Conservation (phyloP, 1,139 yeast species). For the Nadsonia commutata region DNA sequence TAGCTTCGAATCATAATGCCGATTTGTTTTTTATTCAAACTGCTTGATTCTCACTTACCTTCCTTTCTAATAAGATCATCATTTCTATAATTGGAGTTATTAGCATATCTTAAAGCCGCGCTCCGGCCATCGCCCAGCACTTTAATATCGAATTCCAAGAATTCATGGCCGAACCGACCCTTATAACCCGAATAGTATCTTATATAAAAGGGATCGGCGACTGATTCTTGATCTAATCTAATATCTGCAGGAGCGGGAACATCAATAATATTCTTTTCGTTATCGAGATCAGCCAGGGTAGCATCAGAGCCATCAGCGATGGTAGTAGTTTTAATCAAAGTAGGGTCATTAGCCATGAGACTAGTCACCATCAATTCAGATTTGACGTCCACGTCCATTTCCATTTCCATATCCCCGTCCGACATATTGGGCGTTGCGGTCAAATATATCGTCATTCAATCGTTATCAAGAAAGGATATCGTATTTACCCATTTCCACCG, state of each 20-base stretch:
- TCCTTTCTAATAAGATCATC: conserved; percentile 30
- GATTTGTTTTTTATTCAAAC: not conserved
- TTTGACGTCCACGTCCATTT: no score
- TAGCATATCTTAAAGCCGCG: conserved; percentile 30
- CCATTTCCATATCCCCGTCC: not conserved
- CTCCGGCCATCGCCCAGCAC: conserved; percentile 21
- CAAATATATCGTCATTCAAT: no score
- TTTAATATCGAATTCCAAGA: conserved; percentile 29
- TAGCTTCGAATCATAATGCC: not conserved
- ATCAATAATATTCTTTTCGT: conserved; percentile 3
- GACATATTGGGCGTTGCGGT: not conserved
- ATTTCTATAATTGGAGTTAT: conserved; percentile 32
- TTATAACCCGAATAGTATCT: conserved; percentile 31
- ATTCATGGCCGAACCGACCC: conserved; percentile 34
- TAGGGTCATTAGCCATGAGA: no score
- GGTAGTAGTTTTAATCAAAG: no score
- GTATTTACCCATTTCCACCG: no score
- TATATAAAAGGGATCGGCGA: conserved; percentile 23
- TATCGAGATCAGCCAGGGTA: no score
- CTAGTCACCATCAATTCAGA: no score
- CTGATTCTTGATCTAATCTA: conserved; percentile 4
- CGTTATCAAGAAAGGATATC: no score
- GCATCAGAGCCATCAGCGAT: no score
- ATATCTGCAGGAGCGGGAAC: conserved; percentile 5
- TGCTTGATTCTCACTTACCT: no score